Conservation (phyloP, 306 rosid species). For the Inga leiocalycina region DNA sequence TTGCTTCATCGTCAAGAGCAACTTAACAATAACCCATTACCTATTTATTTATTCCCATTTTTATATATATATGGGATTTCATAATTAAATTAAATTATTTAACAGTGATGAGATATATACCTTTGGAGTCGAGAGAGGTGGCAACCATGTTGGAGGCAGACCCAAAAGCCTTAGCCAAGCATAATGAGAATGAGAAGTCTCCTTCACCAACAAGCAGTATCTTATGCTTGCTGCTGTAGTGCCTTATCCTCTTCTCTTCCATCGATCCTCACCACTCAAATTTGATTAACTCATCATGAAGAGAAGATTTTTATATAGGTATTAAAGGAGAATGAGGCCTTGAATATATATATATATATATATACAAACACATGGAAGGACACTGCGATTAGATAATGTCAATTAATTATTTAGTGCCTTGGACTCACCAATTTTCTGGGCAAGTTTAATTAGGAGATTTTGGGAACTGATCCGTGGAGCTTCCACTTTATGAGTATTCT, state of each 20-base stretch:
- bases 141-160: constrained; percentile 50
- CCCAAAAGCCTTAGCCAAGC: constrained; percentile 40
- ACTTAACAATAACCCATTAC: neutral
- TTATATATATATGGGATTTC: too few relatives aligned
- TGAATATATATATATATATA: neutral
- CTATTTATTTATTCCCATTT: too few relatives aligned
- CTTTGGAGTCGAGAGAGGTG: constrained; percentile 47
- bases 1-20: neutral
- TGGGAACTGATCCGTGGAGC: neutral
- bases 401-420: neutral
- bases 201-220: constrained; percentile 62
- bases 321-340: neutral
- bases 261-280: neutral
- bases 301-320: neutral
- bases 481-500: neutral
- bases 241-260: constrained; percentile 35
- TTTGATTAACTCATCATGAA: too few relatives aligned
- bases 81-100: too few relatives aligned
- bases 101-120: neutral
- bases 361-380: neutral
- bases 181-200: constrained; percentile 55
- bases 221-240: constrained; percentile 37
- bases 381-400: neutral
- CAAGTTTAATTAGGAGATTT: neutral
- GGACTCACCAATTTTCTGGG: neutral